Conservation (phyloP, 192 early-diverging fungal genomes). For the Haplosporangium gracile region DNA sequence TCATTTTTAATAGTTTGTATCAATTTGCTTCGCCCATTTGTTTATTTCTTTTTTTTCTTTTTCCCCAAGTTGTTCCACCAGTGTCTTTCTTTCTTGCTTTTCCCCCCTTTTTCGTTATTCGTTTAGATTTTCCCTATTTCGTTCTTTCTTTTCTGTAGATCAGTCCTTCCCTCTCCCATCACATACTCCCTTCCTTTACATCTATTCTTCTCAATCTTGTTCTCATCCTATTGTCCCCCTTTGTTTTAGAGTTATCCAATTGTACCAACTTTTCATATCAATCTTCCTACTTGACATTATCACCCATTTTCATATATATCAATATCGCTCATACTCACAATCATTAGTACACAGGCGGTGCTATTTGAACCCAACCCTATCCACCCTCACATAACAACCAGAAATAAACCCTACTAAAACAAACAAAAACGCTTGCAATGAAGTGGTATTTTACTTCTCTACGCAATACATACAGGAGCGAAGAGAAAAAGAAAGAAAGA, state of each 20-base stretch:
- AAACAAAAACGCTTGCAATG: not conserved
- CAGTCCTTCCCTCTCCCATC: not conserved
- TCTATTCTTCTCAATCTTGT: not conserved
- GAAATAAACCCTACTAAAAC: not conserved
- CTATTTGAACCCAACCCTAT: not conserved
- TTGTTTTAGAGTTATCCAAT: too few species aligned
- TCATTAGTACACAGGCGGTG: not conserved
- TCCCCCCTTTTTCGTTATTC: not conserved
- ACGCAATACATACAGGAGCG: not conserved
- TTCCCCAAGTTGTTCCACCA: not conserved
- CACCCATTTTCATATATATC: not conserved
- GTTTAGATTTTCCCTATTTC: not conserved
- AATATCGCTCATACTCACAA: not conserved
- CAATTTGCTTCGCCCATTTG: not conserved
- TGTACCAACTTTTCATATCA: not conserved
- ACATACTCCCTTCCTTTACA: not conserved
- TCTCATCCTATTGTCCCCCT: too few species aligned
- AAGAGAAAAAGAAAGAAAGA: too few species aligned
- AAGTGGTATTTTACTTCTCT: not conserved
- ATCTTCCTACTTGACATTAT: not conserved
- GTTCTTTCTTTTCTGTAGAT: not conserved
- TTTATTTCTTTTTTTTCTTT: not conserved
- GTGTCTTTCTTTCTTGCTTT: not conserved
- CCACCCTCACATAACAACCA: not conserved
- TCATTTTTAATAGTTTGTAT: not conserved